Percentiles rank a stretch among this genome's conserved stretches.
Evolutionary conservation across 1,139 yeast genomes (phyloP).

Genomic region (Sugiyamaella pinicola): DNA sequence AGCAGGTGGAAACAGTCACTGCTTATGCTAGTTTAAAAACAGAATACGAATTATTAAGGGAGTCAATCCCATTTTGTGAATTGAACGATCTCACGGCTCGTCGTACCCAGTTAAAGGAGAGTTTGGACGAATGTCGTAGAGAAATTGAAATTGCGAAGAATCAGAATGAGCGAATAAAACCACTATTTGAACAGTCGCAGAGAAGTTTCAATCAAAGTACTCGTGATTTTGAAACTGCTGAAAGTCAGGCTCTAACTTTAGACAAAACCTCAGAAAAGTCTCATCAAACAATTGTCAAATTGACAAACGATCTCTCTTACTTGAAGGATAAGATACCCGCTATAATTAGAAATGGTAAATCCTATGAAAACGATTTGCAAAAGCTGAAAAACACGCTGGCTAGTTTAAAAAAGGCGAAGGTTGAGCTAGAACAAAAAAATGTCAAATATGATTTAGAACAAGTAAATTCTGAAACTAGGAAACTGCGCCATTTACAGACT

Average conservation of each 20-base stretch:
- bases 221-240: background rate
- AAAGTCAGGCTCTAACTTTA: background rate
- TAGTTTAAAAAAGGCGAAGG: background rate
- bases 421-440: constrained; percentile 23
- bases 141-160: constrained; percentile 11
- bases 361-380: constrained; percentile 14
- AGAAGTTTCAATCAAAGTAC: background rate
- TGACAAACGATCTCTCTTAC: background rate
- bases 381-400: background rate
- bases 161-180: constrained; percentile 12
- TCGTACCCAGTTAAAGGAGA: background rate
- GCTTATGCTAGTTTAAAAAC: constrained; percentile 51
- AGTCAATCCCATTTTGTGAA: constrained; percentile 24
- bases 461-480: constrained; percentile 54
- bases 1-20: constrained; percentile 37
- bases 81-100: constrained; percentile 19
- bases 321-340: constrained; percentile 6
- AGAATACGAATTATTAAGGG: constrained; percentile 46
- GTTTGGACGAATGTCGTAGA: constrained; percentile 11
- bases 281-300: background rate
- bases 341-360: constrained; percentile 12
- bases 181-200: constrained; percentile 6
- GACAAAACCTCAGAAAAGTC: background rate
- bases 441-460: constrained; percentile 42
- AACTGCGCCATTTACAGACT: background rate